Evolutionary conservation across 2,329 filamentous ascomycete genomes (phyloP), one percentile per base, ranked within the genome.

Genomic region (Helminthosporium solani): DNA sequence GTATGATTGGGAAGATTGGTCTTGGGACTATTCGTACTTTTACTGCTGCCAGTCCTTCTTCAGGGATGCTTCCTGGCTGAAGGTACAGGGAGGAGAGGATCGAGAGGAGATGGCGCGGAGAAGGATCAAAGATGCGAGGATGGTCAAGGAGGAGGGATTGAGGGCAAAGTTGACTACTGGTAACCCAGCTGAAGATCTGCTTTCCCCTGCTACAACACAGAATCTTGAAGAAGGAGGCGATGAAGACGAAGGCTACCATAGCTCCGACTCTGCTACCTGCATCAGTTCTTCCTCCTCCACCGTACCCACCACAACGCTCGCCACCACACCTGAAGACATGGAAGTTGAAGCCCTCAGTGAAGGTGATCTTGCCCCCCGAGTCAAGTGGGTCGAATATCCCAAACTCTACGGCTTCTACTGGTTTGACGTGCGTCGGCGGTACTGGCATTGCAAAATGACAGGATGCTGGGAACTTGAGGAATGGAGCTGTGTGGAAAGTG

Each of bases 371-470:
- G 19, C 43, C 4, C 49, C 52, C 7, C 28, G 20, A 8, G 41
- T 40, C 11, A 23, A 33, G 3, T 20, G 19, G 33, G 33, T 35
- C 2, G 31, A 44, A 3, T 40, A 43, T 23, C 42, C 37, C 3
- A 3, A 6, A 14, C 44, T 49, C 8, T 1, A 11, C n/a, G 39
- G 33, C 15, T 53, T 40, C 44, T 12, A 14, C 2, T 55, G 46
- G 41, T 53, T 50, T 28, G 44, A 33, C 11, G 47, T 45, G 7
- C 49, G 42, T 20, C 33, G 16, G 5, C 53, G 52, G 50, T 41
- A 47, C 27, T 54, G 50, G 47, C 53, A 52, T 27, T 41, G 51
- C 5, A 50, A 54, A 14, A 4, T 25, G 18, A 47, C 40, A 33
- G 53, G 50, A 4, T 54, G 48, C 19, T 52, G 47, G 42, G 21